Base-by-base conservation (phyloP, 2,329 filamentous ascomycete genomes). In the Neodidymelliopsis sp. region DNA sequence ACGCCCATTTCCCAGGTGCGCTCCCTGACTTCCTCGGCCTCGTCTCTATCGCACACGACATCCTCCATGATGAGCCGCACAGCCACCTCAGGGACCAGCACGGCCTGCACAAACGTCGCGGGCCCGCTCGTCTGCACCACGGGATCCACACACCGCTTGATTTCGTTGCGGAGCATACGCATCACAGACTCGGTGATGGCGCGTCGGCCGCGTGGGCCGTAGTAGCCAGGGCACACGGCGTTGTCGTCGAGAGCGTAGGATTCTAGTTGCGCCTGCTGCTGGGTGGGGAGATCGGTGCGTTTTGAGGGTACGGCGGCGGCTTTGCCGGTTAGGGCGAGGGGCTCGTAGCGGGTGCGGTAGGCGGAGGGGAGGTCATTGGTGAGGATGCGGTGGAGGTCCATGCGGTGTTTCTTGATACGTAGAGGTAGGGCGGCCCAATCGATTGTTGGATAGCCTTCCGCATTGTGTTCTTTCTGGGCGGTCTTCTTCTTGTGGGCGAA, bases 191-290 rank as follows among this genome's bases (percentile, higher is more conserved):
- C 86, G 33, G 84, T 88, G 81, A 96, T 90, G 40, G 82, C 74
- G 37, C 83, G 83, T 40, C 88, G 79, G 1, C 91, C 91, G 15
- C 86, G 82, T 2, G 86, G 82, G 2, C 91, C 91, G 72, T 96
- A 96, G 72, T 96, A 96, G 0, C 91, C 91, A 0, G 64, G 63
- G n/a, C 57, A 63, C 0, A 55, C 51, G 7, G 51, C 24, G 16
- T 48, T 39, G 16, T 60, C 59, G 36, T 66, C 60, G 19, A 65
- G 52, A 6, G 59, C 45, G 11, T 56, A 52, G 0, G 56, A 49
- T 6, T 54, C 53, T 2, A 62, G 55, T 16, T 78, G 45, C 77
- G 52, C 41, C 37, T 55, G 44, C 66, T 70, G n/a, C 61, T 71
- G 48, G 66, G 70, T 15, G 75, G 63, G 22, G 59, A 72, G 39